Conservation (phyloP, 225 moss, liverwort and hornwort species). For the Takakia lepidozioides region DNA sequence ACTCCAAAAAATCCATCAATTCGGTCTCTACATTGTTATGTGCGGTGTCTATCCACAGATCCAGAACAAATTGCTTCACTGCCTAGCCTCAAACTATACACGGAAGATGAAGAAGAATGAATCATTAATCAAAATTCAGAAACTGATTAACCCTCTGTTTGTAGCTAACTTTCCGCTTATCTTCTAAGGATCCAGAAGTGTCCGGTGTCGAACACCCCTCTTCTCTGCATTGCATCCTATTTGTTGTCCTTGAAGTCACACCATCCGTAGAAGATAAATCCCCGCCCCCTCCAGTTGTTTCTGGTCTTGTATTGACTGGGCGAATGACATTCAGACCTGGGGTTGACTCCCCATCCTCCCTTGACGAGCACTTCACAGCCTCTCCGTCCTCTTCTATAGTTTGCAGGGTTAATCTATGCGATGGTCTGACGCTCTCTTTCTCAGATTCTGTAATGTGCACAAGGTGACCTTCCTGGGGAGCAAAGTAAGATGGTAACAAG, state of each 20-base stretch:
- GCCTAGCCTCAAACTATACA: too few relatives aligned
- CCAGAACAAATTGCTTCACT: too few relatives aligned
- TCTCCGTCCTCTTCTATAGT: constrained; percentile 7
- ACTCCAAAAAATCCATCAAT: too few relatives aligned
- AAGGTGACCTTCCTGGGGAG: too few relatives aligned
- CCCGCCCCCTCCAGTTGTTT: constrained; percentile 1
- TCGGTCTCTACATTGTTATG: too few relatives aligned
- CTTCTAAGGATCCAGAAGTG: constrained; percentile 4
- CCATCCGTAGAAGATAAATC: background rate
- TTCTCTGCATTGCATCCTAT: background rate
- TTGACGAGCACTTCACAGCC: background rate
- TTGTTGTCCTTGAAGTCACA: background rate
- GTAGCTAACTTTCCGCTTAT: constrained; percentile 24
- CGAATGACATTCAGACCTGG: too few relatives aligned
- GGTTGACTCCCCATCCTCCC: background rate
- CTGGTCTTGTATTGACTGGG: background rate
- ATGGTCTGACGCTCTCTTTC: too few relatives aligned
- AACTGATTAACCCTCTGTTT: constrained; percentile 20
- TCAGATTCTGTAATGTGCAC: too few relatives aligned
- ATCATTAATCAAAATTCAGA: constrained; percentile 9
- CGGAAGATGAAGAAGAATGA: too few relatives aligned
- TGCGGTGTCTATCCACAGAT: too few relatives aligned
- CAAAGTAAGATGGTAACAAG: constrained; percentile 33
- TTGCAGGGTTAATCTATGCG: constrained; percentile 13
- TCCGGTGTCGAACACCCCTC: background rate